Conservation (phyloP, 352 stramenopile species). For the Globisporangium viniferum region DNA sequence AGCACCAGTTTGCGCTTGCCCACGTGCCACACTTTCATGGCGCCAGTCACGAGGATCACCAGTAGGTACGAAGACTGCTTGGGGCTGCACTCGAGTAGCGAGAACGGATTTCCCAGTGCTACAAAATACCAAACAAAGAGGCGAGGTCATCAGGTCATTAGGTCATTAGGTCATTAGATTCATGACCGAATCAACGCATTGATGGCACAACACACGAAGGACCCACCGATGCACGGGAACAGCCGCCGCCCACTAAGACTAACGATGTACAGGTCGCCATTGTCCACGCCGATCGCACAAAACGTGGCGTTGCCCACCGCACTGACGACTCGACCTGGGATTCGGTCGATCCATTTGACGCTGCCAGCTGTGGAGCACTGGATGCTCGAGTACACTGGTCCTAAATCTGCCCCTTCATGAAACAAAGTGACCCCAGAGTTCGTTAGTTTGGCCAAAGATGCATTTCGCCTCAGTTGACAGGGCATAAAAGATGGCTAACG, state of each 20-base stretch:
- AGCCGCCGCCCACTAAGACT: slow-evolving; percentile 59
- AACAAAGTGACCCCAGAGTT: not conserved
- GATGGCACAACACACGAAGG: not conserved
- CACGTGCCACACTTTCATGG: slow-evolving; percentile 77
- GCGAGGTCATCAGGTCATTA: not conserved
- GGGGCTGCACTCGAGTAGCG: slow-evolving; percentile 70
- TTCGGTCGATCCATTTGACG: slow-evolving; percentile 78
- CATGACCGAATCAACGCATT: not conserved
- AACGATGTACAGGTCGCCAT: slow-evolving; percentile 66
- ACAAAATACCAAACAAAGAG: slow-evolving; percentile 2
- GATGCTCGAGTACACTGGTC: slow-evolving; percentile 69
- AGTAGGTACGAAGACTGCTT: slow-evolving; percentile 63
- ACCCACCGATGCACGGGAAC: slow-evolving; percentile 73
- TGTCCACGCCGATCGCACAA: slow-evolving; percentile 57
- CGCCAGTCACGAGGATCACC: slow-evolving; percentile 59
- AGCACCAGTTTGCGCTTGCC: slow-evolving; percentile 40
- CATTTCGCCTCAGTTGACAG: not conserved
- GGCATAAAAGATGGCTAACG: slow-evolving; percentile 3
- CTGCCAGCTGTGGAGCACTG: slow-evolving; percentile 51
- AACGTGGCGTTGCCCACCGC: slow-evolving; percentile 64
- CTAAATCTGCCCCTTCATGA: slow-evolving; percentile 31
- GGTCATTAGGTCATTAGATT: not conserved
- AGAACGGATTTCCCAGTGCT: slow-evolving; percentile 65
- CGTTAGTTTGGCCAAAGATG: not conserved
- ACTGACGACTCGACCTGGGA: slow-evolving; percentile 56